Evolutionary conservation across 2,329 filamentous ascomycete species (phyloP), one percentile per base, ranked within the genome.

Genomic region (Ampelomyces quisqualis): DNA sequence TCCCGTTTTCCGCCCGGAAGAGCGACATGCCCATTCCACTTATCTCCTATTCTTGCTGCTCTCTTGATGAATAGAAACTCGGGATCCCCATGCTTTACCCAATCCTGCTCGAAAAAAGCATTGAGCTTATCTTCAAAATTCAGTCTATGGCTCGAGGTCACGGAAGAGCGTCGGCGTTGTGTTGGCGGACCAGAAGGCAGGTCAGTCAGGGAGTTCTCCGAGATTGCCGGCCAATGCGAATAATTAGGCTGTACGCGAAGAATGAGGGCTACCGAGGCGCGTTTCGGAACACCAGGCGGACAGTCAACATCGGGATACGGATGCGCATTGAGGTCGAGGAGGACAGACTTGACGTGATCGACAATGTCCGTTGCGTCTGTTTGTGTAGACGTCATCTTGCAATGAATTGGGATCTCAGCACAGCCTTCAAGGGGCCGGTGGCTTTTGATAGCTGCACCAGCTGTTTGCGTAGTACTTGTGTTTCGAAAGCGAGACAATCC

Each of bases 51-150:
- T 24, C 84, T 72, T 3, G 81, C 76, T 2, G 84, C 79, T 31
- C 84, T 73, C 60, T 86, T 87, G 63, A 87, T 87, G 62, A 86
- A 86, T 3, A 86, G 72, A n/a, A 82, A 71, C 62, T 87, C 84
- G 0, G 83, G 79, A 46, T 83, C 79, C 17, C 82, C 82, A 60
- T 83, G 68, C 49, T 78, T 74, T 5, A 84, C 81, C 84, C 84
- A 87, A 11, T 75, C 62, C 53, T 83, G 80, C 2, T 71, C 67
- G 58, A 86, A 86, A 69, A 85, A 86, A 7, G 72, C 64, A 21
- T 78, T 67, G 23, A 83, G 47, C 26, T 74, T 70, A 26, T 75
- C 64, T 40, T 70, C 52, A 24, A 66, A 60, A 9, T 61, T 60
- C 8, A 60, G 51, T 26, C 62, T 59, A 18, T 58, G 52, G 5